Conservation (phyloP, 305 asterid species). For the Ajuga reptans region DNA sequence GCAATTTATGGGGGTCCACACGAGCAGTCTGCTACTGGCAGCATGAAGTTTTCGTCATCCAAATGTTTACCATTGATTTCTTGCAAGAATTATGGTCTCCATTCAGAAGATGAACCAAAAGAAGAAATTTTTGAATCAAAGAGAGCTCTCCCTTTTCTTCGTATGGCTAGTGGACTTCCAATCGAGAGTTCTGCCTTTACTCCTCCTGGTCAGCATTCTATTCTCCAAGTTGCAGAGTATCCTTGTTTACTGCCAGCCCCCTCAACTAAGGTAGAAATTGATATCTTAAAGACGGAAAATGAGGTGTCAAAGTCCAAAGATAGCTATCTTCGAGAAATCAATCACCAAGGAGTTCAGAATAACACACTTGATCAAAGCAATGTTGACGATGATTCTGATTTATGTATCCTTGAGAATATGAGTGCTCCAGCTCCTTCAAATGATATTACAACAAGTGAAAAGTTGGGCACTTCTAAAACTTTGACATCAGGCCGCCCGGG, state of each 20-base stretch:
- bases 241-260: conserved; percentile 26
- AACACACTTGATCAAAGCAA: conserved; percentile 29
- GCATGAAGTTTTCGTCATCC: conserved; percentile 19
- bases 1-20: conserved; percentile 20
- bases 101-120: conserved; percentile 30
- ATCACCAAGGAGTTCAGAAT: conserved; percentile 35
- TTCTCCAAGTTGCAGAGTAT: conserved; percentile 29
- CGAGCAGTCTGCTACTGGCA: conserved; percentile 22
- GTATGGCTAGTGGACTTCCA: conserved; percentile 26
- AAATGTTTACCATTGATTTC: background rate
- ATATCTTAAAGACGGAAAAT: conserved; percentile 29
- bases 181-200: conserved; percentile 23
- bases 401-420: conserved; percentile 74
- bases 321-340: conserved; percentile 20
- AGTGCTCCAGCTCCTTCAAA: conserved; percentile 56
- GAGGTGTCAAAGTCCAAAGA: conserved; percentile 24
- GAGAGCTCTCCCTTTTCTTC: conserved; percentile 30
- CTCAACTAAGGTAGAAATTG: conserved; percentile 26
- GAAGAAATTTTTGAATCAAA: conserved; percentile 27
- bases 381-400: conserved; percentile 58
- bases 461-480: conserved; percentile 29
- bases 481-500: conserved; percentile 33
- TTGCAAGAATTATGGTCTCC: conserved; percentile 20
- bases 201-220: conserved; percentile 28
- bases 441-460: conserved; percentile 33